Base-by-base conservation (phyloP, 2,329 filamentous ascomycete species). In the Ascomycota sp. region DNA sequence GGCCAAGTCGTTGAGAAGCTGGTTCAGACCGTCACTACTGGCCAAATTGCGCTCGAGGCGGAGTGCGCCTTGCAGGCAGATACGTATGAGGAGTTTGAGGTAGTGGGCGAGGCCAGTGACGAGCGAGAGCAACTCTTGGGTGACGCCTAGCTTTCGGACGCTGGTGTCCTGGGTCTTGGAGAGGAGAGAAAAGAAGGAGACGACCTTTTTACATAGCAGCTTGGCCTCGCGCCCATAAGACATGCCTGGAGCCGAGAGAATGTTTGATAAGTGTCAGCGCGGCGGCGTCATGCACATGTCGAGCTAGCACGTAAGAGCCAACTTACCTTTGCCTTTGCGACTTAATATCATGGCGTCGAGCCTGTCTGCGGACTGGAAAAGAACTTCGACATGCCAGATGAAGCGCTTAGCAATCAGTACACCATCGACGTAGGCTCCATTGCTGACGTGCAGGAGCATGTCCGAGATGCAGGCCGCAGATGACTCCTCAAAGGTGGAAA, bases 171-270 rank as follows among this genome's bases (percentile, higher is more conserved):
- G 86, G 2, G 85, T 89, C 51, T 93, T 93, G 5, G 86, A 92
- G 7, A 98, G 63, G 12, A 98, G 61, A 9, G 83, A 83, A 51
- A 98, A 98, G 60, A 98, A 98, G 19, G 86, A 81, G 5, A 98
- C 89, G 32, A 98, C 92, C 54, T 98, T 98, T 55, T 98, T 98
- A 62, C 89, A 98, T n/a, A 98, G 69, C 30, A 98, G 64, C 54
- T 98, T 98, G n/a, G 89, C 80, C 57, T 98, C 89, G 43, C 89
- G 74, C 12, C 79, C 78, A 48, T 95, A 98, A 8, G 83, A 81
- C 36, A 98, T 65, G 37, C 79, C 83, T 79, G 13, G 5, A 25
- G 17, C 21, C n/a, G 21, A 13, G 12, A 4, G 15, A 10, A 9
- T 12, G 23, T 5, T 27, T 17, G 20, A 8, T n/a, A n/a, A n/a